Percentiles rank a stretch among this genome's conserved stretches.
phyloP scores from a whole-genome alignment of 495 filamentous ascomycete species.

The Tirmania nivea region DNA sequence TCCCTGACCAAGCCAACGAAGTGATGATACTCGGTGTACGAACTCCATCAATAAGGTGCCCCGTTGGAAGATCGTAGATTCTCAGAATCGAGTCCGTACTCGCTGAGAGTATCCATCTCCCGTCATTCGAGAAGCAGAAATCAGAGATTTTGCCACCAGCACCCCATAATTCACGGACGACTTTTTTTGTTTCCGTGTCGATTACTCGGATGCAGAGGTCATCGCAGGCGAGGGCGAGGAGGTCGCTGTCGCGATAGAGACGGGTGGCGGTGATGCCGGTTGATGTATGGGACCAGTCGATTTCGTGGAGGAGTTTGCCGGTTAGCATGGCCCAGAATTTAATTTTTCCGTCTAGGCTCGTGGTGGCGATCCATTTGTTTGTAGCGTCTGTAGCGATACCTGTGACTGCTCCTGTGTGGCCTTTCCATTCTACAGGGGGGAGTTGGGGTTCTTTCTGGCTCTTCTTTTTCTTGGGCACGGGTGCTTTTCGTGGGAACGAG shows the following conservation, averaged over 20 bases:
- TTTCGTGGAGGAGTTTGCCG: constrained; percentile 52
- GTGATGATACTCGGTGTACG: constrained; percentile 52
- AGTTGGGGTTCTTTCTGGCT: constrained; percentile 11
- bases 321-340: constrained; percentile 94
- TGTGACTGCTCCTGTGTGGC: constrained; percentile 63
- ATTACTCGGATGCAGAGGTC: constrained; percentile 74
- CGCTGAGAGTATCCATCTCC: constrained; percentile 78
- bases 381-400: constrained; percentile 67
- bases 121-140: constrained; percentile 80
- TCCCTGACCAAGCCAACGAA: constrained; percentile 64
- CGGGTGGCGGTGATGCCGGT: constrained; percentile 48
- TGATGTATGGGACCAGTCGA: constrained; percentile 71
- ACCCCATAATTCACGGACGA: constrained; percentile 84
- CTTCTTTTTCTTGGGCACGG: constrained; percentile 34
- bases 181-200: constrained; percentile 71
- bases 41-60: constrained; percentile 81
- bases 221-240: constrained; percentile 76
- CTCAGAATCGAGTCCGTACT: constrained; percentile 63
- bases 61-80: constrained; percentile 89
- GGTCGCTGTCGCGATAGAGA: constrained; percentile 58
- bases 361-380: constrained; percentile 64
- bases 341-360: constrained; percentile 74
- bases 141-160: constrained; percentile 62
- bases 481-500: constrained; percentile 53
- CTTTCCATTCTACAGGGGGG: constrained; percentile 18